phyloP scores from a whole-genome alignment of 2,329 filamentous ascomycete species.

The Coniochaeta sp. region DNA sequence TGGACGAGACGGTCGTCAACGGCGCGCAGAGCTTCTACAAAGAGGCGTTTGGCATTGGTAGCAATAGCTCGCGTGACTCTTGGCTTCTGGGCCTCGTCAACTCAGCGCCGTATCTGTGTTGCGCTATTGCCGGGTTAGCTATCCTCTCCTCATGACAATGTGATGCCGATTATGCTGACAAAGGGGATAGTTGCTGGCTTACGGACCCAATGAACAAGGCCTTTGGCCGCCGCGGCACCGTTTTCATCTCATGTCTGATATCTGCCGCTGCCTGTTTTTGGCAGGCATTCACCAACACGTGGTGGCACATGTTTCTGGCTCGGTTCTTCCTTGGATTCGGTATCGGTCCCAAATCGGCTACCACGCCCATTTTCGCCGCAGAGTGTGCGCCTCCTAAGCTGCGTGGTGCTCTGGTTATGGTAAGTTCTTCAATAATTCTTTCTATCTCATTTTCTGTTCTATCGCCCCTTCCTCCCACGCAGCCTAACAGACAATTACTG shows the following conservation, averaged over 20 bases:
- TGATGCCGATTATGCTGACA: not conserved
- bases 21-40: slow-evolving; percentile 41
- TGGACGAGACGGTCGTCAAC: slow-evolving; percentile 44
- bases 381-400: slow-evolving; percentile 58
- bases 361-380: slow-evolving; percentile 61
- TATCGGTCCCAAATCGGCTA: slow-evolving; percentile 63
- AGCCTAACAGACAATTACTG: not conserved
- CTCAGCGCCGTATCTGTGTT: slow-evolving; percentile 39
- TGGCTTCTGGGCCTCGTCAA: slow-evolving; percentile 59
- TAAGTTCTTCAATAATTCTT: not conserved
- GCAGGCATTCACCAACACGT: slow-evolving; percentile 36
- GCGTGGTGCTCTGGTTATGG: slow-evolving; percentile 64
- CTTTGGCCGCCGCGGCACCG: slow-evolving; percentile 63
- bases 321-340: slow-evolving; percentile 63
- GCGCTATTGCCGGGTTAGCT: not conserved
- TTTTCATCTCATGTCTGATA: slow-evolving; percentile 58
- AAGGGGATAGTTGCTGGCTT: slow-evolving; percentile 55
- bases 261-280: slow-evolving; percentile 48
- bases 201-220: slow-evolving; percentile 64
- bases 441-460: no score
- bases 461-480: not conserved
- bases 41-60: slow-evolving; percentile 50
- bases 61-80: slow-evolving; percentile 36
- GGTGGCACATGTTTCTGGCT: slow-evolving; percentile 64
- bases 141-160: not conserved